phyloP scores from a whole-genome alignment of 768 basidiomycete species.

The Tulasnella sp. region DNA sequence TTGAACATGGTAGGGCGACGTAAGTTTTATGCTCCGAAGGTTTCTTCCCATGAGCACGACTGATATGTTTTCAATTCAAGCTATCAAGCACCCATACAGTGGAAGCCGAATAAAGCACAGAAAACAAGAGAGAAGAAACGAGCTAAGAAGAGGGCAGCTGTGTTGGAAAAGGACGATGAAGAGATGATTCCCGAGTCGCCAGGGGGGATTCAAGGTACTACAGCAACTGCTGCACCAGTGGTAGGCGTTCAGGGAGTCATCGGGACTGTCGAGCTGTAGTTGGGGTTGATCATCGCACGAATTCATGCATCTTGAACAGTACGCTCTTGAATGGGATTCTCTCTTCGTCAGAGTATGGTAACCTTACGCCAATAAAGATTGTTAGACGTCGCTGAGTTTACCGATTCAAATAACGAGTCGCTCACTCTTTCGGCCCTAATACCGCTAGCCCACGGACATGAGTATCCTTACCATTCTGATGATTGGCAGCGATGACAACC shows the following conservation, averaged over 20 bases:
- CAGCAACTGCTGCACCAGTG: not conserved
- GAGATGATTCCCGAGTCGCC: not conserved
- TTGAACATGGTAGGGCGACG: conserved; percentile 2
- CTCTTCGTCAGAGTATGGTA: conserved; percentile 46
- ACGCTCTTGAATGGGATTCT: conserved; percentile 58
- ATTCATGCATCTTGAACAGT: conserved; percentile 67
- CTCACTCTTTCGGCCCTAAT: conserved; percentile 77
- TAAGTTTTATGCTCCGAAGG: not conserved
- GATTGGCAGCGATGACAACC: conserved; percentile 81
- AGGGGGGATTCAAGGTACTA: not conserved
- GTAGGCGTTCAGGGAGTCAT: not conserved
- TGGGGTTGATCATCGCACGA: conserved; percentile 42
- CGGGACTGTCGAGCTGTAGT: not conserved
- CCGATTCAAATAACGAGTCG: conserved; percentile 1
- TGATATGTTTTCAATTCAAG: not conserved
- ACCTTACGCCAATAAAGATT: conserved; percentile 30
- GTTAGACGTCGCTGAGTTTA: not conserved
- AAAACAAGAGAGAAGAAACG: conserved; percentile 7
- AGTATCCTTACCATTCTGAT: conserved; percentile 98
- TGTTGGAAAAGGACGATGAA: not conserved
- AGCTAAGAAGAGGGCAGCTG: not conserved
- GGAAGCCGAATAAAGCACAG: conserved; percentile 2
- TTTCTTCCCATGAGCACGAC: not conserved
- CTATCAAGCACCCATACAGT: conserved; percentile 4
- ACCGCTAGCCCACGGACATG: conserved; percentile 86